Evolutionary conservation across 768 basidiomycete species (phyloP), one percentile per base, ranked within the genome.

Genomic region (Rossbeevera mucosa): DNA sequence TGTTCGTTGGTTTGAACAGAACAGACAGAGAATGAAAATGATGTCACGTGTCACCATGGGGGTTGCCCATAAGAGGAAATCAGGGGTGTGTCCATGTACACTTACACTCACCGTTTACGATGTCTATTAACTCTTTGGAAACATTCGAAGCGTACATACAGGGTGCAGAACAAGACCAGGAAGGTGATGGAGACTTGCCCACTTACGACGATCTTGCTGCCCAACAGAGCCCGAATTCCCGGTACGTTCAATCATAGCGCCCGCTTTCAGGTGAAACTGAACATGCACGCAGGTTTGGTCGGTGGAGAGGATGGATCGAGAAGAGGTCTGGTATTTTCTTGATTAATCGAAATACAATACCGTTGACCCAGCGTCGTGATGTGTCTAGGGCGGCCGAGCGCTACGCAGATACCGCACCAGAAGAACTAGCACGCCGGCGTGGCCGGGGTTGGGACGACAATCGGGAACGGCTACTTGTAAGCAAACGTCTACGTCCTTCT

Each of bases 301-400:
- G 90, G 52, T 93, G 90, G 90, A 80, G 78, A 64, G 81, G 83
- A 6, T 93, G 90, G 90, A 87, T 93, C 51, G 90, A 93, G 73
- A 93, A 92, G 69, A 79, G 90, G 89, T 85, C 57, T 45, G 71
- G 5, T 14, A 11, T 20, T 22, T 21, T 54, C 38, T 47, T 16
- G 29, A 22, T 51, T 42, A 21, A 21, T 18, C 29, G 25, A 57
- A 36, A 47, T 13, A 5, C 20, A 36, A 47, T 13, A 5, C 20
- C 44, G 6, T 8, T 16, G 41, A 48, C 31, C 30, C 21, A 46
- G 31, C 46, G 29, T 40, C 57, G 36, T 49, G 43, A 53, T 44
- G 38, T 42, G 12, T 30, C 25, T 53, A 92, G 90, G 69, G 91
- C 91, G 14, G 88, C 89, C n/a, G 90, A 91, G 60, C 79, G 91